Evolutionary conservation across 2,329 filamentous ascomycete genomes (phyloP), one percentile per base, ranked within the genome.

Genomic region (Elsinoe australis): DNA sequence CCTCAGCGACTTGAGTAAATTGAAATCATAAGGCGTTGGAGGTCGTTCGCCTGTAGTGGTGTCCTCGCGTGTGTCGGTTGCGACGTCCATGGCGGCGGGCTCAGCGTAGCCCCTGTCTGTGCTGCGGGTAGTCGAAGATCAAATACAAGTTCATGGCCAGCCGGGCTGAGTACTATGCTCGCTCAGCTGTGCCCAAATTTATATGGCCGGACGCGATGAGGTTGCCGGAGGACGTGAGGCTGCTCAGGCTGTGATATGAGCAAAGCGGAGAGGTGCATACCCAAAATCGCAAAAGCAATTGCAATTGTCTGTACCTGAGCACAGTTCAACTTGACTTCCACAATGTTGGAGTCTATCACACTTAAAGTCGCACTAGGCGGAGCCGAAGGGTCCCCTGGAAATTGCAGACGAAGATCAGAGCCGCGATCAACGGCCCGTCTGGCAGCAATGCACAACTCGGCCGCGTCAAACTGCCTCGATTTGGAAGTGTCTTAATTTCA

Each of bases 11-110:
- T 51, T 36, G 17, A 51, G 33, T 33, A 45, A 17, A 26, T 51
- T 33, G 29, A 47, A 51, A 26, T 51, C 49, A 19, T 47, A 44
- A 4, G 49, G 49, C 21, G 49, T 51, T 28, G 41, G 31, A 19
- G 49, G 41, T 15, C 49, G 21, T 24, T 48, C 31, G 29, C 18
- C 8, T 26, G 28, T 29, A 19, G 47, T 22, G 35, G 46, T 47
- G 15, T 34, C 24, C 24, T 34, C 24, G 3, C 17, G n/a, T 5
- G 44, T 19, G 18, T 17, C 24, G n/a, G 32, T 47, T 47, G 28
- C 32, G 44, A 47, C 29, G 44, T 47, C 32, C 44, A 34, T 47
- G 18, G 44, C 21, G 14, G 41, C 17, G n/a, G 24, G 44, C 29
- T n/a, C 21, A 15, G 44, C n/a, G 29, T n/a, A 21, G 44, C 44